Percentiles rank a stretch among this genome's conserved stretches.
Evolutionary conservation across 129 eudicot species (phyloP).

Genomic region (Kitagawia praeruptora): DNA sequence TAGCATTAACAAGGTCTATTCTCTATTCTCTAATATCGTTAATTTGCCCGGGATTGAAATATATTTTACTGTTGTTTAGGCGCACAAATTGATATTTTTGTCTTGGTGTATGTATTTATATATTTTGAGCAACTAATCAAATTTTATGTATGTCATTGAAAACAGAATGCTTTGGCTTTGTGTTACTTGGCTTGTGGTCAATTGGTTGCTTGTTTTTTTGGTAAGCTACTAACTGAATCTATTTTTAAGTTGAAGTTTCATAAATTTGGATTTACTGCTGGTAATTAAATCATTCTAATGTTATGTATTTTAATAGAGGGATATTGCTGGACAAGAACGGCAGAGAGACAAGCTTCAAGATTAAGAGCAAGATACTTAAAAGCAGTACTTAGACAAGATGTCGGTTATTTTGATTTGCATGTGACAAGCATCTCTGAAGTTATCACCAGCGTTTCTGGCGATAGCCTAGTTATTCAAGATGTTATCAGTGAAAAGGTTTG

Average conservation of each 20-base stretch:
- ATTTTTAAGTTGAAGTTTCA: not conserved
- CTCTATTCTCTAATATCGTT: not conserved
- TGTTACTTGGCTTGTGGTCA: conserved; percentile 39
- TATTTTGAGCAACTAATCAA: not conserved
- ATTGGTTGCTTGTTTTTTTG: conserved; percentile 35
- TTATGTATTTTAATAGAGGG: conserved; percentile 27
- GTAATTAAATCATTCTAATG: not conserved
- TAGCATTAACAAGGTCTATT: conserved; percentile 24
- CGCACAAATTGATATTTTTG: not conserved
- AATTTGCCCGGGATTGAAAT: too few relatives aligned
- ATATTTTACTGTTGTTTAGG: too few relatives aligned
- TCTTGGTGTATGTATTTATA: not conserved
- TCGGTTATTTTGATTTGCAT: conserved; percentile 38
- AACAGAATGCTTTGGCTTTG: conserved; percentile 37
- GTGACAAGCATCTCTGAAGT: conserved; percentile 37
- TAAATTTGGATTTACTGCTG: not conserved
- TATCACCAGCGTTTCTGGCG: conserved; percentile 39
- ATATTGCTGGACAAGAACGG: conserved; percentile 48
- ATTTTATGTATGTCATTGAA: not conserved
- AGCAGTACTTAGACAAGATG: conserved; percentile 53
- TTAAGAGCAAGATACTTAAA: conserved; percentile 37
- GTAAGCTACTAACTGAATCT: conserved; percentile 10
- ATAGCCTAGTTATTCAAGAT: conserved; percentile 44
- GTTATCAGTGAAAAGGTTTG: conserved; percentile 45
- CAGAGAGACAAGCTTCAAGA: conserved; percentile 47